These are phyloP conservation scores for Exserohilum rostratum DNA, from an alignment of 2,329 filamentous ascomycete genomes.

Conservation along the genomic window DNA sequence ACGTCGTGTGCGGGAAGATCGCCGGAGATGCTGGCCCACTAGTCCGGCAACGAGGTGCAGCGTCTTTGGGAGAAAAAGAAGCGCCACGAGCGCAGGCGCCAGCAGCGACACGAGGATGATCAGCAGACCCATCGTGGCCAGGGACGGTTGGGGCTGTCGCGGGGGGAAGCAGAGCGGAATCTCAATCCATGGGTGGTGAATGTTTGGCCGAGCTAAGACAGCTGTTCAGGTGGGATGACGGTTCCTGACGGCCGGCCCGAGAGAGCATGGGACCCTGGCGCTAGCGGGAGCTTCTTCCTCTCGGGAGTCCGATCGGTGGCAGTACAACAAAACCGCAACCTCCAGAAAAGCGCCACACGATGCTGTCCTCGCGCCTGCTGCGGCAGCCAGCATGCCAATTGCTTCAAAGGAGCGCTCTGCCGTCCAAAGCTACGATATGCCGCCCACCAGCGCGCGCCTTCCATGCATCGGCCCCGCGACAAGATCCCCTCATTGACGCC, in stretches of 20 bases:
- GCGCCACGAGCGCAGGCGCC: constrained; percentile 25
- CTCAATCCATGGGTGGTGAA: constrained; percentile 14
- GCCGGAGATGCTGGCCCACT: constrained; percentile 40
- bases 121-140: constrained; percentile 34
- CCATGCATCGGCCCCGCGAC: constrained; percentile 54
- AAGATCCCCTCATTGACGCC: constrained; percentile 50
- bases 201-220: constrained; percentile 20
- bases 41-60: constrained; percentile 36
- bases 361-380: constrained; percentile 32
- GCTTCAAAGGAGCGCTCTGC: constrained; percentile 16
- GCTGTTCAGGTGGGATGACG: constrained; percentile 37
- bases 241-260: constrained; percentile 25
- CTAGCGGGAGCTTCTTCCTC: constrained; percentile 19
- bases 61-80: constrained; percentile 34
- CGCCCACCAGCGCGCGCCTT: constrained; percentile 51
- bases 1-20: constrained; percentile 40
- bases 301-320: too few relatives aligned
- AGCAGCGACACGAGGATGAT: constrained; percentile 36
- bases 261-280: constrained; percentile 21
- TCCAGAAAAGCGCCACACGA: constrained; percentile 17
- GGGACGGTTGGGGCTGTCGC: constrained; percentile 17
- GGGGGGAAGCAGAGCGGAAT: constrained; percentile 4
- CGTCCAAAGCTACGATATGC: neutral
- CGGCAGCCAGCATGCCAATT: constrained; percentile 35
- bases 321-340: constrained; percentile 15